Base-by-base conservation (phyloP, 2,329 filamentous ascomycete species). In the Macrophomina phaseolina region DNA sequence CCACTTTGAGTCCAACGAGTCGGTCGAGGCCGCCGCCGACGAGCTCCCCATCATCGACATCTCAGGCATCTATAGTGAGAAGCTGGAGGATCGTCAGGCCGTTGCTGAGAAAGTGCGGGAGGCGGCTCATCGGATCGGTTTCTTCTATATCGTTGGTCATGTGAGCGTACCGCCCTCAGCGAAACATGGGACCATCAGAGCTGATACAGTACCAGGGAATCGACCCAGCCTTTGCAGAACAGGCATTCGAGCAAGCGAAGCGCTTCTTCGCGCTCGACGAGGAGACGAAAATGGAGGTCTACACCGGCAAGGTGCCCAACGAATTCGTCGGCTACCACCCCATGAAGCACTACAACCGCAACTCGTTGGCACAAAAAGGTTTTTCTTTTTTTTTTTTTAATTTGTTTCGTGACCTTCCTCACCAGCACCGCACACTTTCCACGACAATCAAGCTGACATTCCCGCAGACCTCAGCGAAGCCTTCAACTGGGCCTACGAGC, bases 201-300 rank as follows among this genome's bases (percentile, higher is more conserved):
- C 36, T 38, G 7, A 38, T 38, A 63, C 12, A 5, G 2, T 16
- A 12, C 14, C 16, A 72, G 73, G 70, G 71, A 36, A 71, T 80
- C 67, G 73, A 79, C 66, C 67, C 73, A 67, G 63, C 58, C 48
- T 71, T 76, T 68, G 69, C 74, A 18, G 70, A 74, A 23, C 68
- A 67, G 0, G 76, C 81, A 0, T 77, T 81, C 30, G 34, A 73
- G 49, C 79, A 81, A 65, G 78, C 78, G 0, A 76, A 79, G 34
- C 71, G 74, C 1, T 80, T 85, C 64, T 85, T 84, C 64, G 71
- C 77, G 2, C 70, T 83, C 2, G 77, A 81, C 0, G 72, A 79
- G 5, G 77, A 82, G 65, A 81, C 81, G 68, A 84, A 84, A 69
- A 75, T 83, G 67, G 78, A 83, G 46, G 82, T 84, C 2, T 81